A percentile compares a stretch with the other conserved stretches of the same genome.
Conservation (phyloP, 305 asterid species). For the Fraxinus platypoda region DNA sequence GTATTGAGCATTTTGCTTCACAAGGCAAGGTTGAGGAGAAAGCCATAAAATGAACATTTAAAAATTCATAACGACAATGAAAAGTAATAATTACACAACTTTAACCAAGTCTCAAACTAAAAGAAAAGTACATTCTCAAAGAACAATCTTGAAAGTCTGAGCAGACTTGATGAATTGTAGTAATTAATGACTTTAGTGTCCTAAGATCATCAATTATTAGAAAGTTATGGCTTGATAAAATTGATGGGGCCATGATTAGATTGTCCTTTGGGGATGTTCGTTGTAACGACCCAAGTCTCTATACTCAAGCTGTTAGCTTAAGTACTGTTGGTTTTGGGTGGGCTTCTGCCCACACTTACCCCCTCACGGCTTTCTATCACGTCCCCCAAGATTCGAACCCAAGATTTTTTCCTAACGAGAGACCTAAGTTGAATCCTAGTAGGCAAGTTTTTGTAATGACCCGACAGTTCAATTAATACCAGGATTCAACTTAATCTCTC, state of each 20-base stretch:
- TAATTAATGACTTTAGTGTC: background rate
- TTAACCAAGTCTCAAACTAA: background rate
- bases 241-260: background rate
- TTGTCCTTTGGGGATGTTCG: background rate
- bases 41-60: background rate
- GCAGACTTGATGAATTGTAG: background rate
- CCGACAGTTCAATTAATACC: no score
- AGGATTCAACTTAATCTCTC: no score
- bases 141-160: background rate
- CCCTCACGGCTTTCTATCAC: no score
- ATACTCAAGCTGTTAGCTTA: no score
- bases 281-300: no score
- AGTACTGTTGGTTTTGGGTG: no score
- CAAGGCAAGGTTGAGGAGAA: background rate
- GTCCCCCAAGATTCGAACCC: no score
- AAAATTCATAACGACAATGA: background rate
- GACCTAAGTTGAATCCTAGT: no score
- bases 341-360: no score
- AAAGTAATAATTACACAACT: background rate
- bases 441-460: no score
- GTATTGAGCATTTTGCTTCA: background rate
- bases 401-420: no score
- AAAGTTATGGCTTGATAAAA: background rate
- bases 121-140: background rate
- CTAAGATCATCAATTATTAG: background rate